Percentiles rank a stretch among this genome's conserved stretches.
These are phyloP conservation scores for Furculomyces boomerangus DNA, from an alignment of 371 early-diverging fungal species.

Conservation along the genomic window DNA sequence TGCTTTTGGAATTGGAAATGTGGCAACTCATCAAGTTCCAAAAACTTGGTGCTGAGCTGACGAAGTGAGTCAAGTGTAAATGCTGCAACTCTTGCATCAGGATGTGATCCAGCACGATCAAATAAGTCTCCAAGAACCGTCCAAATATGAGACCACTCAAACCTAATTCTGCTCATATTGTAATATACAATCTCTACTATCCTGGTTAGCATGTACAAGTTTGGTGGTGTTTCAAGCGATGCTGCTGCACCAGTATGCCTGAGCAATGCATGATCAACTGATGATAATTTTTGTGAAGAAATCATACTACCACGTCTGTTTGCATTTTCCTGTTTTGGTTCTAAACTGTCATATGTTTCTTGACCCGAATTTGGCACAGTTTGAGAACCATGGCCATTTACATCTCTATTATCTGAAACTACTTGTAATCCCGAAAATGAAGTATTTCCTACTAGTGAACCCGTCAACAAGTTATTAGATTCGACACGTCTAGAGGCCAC, in stretches of 20 bases:
- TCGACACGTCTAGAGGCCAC: too few species aligned
- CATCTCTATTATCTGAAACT: too few species aligned
- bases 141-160: conserved; percentile 94
- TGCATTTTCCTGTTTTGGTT: too few species aligned
- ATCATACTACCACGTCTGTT: too few species aligned
- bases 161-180: conserved; percentile 92
- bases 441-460: too few species aligned
- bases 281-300: background rate
- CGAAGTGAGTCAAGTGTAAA: conserved; percentile 85
- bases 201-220: conserved; percentile 80
- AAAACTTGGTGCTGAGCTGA: conserved; percentile 84
- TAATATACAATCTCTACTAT: conserved; percentile 89
- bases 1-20: conserved; percentile 94
- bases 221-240: conserved; percentile 18
- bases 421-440: too few species aligned
- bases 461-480: too few species aligned
- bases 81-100: conserved; percentile 66
- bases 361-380: too few species aligned
- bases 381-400: too few species aligned
- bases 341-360: too few species aligned
- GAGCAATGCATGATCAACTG: background rate
- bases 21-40: conserved; percentile 83
- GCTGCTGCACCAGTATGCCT: conserved; percentile 11
- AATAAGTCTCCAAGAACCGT: conserved; percentile 79
- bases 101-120: conserved; percentile 77